Base-by-base conservation (phyloP, 768 basidiomycete genomes). In the Paxillus ammoniavirescens region DNA sequence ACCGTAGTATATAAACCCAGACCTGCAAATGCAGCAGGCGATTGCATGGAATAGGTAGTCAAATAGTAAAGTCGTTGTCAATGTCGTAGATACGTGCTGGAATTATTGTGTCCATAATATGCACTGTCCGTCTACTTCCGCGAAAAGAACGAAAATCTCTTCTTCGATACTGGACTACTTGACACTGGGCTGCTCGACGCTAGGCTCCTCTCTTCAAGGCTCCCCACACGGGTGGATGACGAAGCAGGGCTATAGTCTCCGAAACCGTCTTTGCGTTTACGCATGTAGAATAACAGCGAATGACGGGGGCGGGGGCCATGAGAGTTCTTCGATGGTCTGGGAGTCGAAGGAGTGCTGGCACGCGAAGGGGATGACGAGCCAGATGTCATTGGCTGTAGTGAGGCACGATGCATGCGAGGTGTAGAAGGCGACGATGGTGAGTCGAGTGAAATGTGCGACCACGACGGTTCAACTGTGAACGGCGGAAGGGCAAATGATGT, bases 281-380 rank as follows among this genome's bases (percentile, higher is more conserved):
- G 69, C 62, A 67, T 69, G 52, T 67, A 64, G 56, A 71, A 68
- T 35, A 68, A 54, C 14, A 68, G 61, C 0, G 67, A 71, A 31
- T 63, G 59, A 4, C 66, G 62, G 13, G 54, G 17, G 33, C 61
- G 66, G 47, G 67, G 64, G 23, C 65, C 57, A n/a, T 64, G 60
- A 53, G 61, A 67, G 47, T n/a, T 55, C 38, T 65, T 59, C 15
- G 57, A 62, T n/a, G 60, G 56, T 42, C 59, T 60, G 48, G 67
- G 56, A 1, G 62, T 66, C 17, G 67, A 67, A 7, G 67, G 69
- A 9, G 59, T 68, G 21, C 67, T 71, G 47, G 65, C 65, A 55
- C 61, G 67, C 41, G 69, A 68, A 46, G 64, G 53, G 13, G 67
- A 66, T 5, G 67, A 66, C 42, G 69, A 65, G 48, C 66, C 69